Evolutionary conservation across 768 basidiomycete genomes (phyloP), one percentile per base, ranked within the genome.

Genomic region (Leccinum disarticulatum): DNA sequence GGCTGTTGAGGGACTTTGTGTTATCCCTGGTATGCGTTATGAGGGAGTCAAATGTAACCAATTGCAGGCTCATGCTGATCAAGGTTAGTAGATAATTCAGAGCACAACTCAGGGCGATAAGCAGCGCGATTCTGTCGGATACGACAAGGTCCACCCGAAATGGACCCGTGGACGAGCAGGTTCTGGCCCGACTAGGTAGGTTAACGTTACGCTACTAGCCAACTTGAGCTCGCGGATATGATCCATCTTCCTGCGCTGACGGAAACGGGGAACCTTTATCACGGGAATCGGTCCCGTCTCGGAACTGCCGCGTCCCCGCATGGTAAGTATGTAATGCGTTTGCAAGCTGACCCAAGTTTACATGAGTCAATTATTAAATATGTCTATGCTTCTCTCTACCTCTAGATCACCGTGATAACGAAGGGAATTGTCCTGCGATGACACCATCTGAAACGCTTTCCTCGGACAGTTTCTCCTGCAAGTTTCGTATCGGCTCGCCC

Each of bases 401-500:
- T 1, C 38, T n/a, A 52, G 52, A 52, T 52, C 15, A 52, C 52
- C 33, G 52, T 13, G 33, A 9, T 19, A 41, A 41, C 38, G 17
- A 52, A 52, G 52, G 52, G 52, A 35, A 19, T 35, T 33, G 38
- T 9, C 30, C 54, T 4, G 22, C 6, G 7, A 41, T 41, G 22
- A 27, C 36, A 10, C 22, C 28, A 8, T 55, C 56, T n/a, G 15
- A 3, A 9, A 58, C 15, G 3, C 10, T 13, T 9, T 87, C 83
- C 57, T 85, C 84, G 56, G 85, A 79, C 63, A 90, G 70, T 53
- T 87, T 83, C 67, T 91, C 87, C 63, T 82, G 76, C 64, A 90
- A 81, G 59, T 78, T 81, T 58, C 88, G 85, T 74, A 93, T 90
- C 55, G 82, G 79, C 72, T 96, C 87, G 41, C 95, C 95, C 59